Conservation (phyloP, 768 basidiomycete species). For the Dioszegia aurantiaca region DNA sequence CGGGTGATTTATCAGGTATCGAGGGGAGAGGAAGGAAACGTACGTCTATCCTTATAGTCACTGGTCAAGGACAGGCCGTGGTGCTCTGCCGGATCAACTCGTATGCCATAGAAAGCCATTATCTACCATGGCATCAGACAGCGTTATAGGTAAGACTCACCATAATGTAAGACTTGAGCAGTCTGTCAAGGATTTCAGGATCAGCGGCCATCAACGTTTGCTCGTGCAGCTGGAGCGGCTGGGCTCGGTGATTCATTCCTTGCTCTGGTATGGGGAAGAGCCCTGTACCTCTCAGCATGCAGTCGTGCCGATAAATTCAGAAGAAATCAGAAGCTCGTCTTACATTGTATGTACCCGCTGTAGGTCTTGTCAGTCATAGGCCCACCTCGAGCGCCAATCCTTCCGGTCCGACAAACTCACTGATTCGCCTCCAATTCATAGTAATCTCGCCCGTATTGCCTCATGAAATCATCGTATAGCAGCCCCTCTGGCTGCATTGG, state of each 20-base stretch:
- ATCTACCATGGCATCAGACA: constrained; percentile 23
- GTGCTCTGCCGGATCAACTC: constrained; percentile 27
- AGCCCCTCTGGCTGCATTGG: constrained; percentile 26
- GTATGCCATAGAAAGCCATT: constrained; percentile 40
- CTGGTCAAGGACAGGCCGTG: constrained; percentile 10
- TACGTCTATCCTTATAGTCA: constrained; percentile 27
- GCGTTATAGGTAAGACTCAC: constrained; percentile 19
- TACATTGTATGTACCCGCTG: constrained; percentile 43
- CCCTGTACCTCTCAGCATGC: constrained; percentile 24
- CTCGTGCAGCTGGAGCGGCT: constrained; percentile 40
- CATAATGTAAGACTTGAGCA: constrained; percentile 41
- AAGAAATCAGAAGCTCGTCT: background rate
- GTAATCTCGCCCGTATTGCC: constrained; percentile 25
- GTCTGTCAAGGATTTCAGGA: constrained; percentile 21
- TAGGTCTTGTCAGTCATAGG: constrained; percentile 7
- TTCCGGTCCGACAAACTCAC: constrained; percentile 22
- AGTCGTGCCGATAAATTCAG: background rate
- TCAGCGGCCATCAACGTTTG: constrained; percentile 30
- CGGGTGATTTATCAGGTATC: too few species aligned
- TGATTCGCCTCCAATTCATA: constrained; percentile 42
- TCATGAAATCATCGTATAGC: constrained; percentile 35
- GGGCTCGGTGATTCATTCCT: constrained; percentile 42
- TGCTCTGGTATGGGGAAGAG: constrained; percentile 48
- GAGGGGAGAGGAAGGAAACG: constrained; percentile 5
- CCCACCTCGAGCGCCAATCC: too few species aligned